Evolutionary conservation across 495 filamentous ascomycete species (phyloP).

Genomic region (Aspergillus cristatus): DNA sequence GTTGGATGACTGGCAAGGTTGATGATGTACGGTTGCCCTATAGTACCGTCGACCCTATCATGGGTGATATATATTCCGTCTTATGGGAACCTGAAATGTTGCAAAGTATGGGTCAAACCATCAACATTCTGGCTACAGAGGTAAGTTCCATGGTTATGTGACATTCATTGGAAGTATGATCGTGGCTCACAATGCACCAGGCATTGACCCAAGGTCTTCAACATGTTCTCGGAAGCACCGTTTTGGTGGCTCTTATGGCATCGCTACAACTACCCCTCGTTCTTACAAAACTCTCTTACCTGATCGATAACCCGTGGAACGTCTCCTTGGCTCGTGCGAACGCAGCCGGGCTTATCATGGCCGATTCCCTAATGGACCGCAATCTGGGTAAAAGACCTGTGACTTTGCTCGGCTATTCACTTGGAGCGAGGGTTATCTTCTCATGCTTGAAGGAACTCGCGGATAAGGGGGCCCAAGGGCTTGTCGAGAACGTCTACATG

Average conservation of each 20-base stretch:
- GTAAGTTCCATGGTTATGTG: constrained; percentile 36
- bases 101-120: constrained; percentile 91
- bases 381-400: constrained; percentile 88
- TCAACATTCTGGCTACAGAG: constrained; percentile 97
- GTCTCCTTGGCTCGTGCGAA: constrained; percentile 87
- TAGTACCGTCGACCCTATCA: constrained; percentile 91
- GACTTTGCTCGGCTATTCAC: constrained; percentile 93
- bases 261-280: constrained; percentile 89
- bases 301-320: constrained; percentile 98
- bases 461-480: constrained; percentile 73
- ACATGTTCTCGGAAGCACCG: constrained; percentile 86
- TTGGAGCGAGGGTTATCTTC: constrained; percentile 89
- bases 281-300: constrained; percentile 86
- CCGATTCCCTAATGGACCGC: constrained; percentile 85
- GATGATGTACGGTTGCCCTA: constrained; percentile 94
- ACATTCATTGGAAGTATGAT: no score
- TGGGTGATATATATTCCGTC: constrained; percentile 97
- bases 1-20: constrained; percentile 97
- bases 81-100: constrained; percentile 99
- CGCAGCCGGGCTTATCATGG: constrained; percentile 83
- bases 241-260: constrained; percentile 83
- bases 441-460: constrained; percentile 84
- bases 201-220: constrained; percentile 93
- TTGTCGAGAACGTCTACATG: constrained; percentile 91
- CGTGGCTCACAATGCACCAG: constrained; percentile 30